A percentile compares a stretch with the other conserved stretches of the same genome.
Evolutionary conservation across 352 stramenopile genomes (phyloP).

Genomic region (Phytopythium helicoides): DNA sequence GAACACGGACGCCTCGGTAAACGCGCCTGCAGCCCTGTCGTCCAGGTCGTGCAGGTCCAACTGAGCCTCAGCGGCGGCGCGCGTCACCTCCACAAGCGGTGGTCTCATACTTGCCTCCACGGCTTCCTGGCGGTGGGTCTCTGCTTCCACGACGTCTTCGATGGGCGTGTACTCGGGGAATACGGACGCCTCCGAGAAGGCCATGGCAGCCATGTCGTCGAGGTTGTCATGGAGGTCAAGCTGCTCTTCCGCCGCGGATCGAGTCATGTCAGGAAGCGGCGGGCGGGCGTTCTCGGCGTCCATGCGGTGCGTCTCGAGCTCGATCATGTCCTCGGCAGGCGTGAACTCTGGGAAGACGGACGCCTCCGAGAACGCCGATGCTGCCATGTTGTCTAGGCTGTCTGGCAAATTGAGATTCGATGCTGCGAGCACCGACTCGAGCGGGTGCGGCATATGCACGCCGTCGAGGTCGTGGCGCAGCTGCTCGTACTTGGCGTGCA

Average conservation of each 20-base stretch:
- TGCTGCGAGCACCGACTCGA: neutral
- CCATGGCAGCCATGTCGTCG: constrained; percentile 40
- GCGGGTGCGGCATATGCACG: neutral
- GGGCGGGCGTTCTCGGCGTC: constrained; percentile 1
- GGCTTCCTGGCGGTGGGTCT: constrained; percentile 13
- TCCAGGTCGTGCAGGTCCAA: constrained; percentile 40
- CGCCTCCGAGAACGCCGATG: constrained; percentile 50
- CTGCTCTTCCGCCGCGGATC: constrained; percentile 16
- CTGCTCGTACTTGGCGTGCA: constrained; percentile 15
- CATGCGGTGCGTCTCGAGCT: constrained; percentile 20
- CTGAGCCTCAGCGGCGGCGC: constrained; percentile 16
- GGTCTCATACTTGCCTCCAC: neutral
- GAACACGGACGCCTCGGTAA: constrained; percentile 65
- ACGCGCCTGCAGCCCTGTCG: constrained; percentile 42
- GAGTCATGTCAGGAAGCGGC: constrained; percentile 6
- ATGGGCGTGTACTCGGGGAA: constrained; percentile 62
- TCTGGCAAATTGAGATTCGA: constrained; percentile 13
- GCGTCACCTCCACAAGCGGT: neutral
- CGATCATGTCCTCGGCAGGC: constrained; percentile 38
- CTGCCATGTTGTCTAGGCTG: constrained; percentile 47
- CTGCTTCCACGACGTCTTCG: constrained; percentile 46
- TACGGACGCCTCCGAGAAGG: constrained; percentile 61
- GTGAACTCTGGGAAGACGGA: constrained; percentile 67
- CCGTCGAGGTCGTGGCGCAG: constrained; percentile 21
- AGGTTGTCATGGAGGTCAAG: constrained; percentile 34